Evolutionary conservation across 139 green algal genomes (phyloP).

Genomic region (Mesotaenium endlicherianum): DNA sequence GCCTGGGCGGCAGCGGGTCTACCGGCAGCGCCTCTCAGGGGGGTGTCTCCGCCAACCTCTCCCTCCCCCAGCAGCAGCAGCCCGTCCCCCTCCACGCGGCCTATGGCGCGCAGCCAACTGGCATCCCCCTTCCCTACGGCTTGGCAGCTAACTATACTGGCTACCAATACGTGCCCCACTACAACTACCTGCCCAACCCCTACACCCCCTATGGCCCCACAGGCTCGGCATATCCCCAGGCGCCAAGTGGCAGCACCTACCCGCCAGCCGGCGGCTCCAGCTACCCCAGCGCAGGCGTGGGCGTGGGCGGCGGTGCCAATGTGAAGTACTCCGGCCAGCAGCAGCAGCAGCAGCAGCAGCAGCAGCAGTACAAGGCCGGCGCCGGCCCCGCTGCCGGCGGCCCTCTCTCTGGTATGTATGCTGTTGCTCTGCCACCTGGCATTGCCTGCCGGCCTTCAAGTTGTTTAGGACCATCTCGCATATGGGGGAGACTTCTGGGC

Average conservation of each 20-base stretch:
- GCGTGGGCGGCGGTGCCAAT: no score
- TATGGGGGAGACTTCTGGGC: no score
- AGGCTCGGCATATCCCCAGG: conserved; percentile 20
- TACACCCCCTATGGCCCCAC: conserved; percentile 1
- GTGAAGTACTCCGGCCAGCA: no score
- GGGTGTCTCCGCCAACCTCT: no score
- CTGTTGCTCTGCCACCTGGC: no score
- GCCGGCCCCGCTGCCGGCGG: neutral
- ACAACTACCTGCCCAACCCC: conserved; percentile 21
- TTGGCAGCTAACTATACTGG: conserved; percentile 22
- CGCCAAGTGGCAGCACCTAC: conserved; percentile 1
- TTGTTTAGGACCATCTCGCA: no score
- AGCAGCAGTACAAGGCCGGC: neutral
- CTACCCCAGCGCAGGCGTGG: neutral
- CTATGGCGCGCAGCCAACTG: conserved; percentile 17
- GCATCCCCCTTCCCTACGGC: neutral
- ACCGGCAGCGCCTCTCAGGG: no score
- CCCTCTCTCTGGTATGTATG: no score
- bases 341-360: no score
- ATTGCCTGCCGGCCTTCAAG: no score
- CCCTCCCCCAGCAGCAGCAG: conserved; percentile 37
- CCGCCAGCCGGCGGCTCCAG: neutral
- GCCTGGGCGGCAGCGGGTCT: no score
- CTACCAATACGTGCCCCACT: conserved; percentile 30
- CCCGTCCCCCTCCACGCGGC: conserved; percentile 3